Conservation (phyloP, 2,329 filamentous ascomycete genomes). For the Drechslerella dactyloides region DNA sequence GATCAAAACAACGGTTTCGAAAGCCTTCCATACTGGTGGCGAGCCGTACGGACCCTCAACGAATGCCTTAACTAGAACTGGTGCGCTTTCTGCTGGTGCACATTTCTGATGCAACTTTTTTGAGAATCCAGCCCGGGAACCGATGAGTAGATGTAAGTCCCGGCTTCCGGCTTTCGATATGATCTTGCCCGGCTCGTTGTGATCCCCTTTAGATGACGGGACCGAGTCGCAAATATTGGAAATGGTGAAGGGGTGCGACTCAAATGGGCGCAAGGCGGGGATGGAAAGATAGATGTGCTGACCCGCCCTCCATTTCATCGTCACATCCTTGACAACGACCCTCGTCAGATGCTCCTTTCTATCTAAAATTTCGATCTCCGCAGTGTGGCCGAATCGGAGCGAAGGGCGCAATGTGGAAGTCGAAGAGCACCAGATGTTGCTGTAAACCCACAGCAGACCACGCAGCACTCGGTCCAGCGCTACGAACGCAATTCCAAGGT, state of each 20-base stretch:
- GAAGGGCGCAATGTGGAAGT: conserved; percentile 12
- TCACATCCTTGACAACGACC: conserved; percentile 56
- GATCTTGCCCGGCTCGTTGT: conserved; percentile 67
- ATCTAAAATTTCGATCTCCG: conserved; percentile 43
- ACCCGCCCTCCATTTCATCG: conserved; percentile 88
- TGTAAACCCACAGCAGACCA: conserved; percentile 18
- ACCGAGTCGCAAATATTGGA: conserved; percentile 65
- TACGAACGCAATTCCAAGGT: conserved; percentile 69
- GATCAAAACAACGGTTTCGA: conserved; percentile 90
- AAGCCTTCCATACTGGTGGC: conserved; percentile 86
- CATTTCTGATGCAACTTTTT: conserved; percentile 72
- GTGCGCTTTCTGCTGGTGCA: conserved; percentile 40
- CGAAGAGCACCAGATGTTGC: conserved; percentile 21
- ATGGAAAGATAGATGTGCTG: conserved; percentile 95
- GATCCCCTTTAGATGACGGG: conserved; percentile 64
- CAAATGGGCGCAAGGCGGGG: conserved; percentile 86
- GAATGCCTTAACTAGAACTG: conserved; percentile 69
- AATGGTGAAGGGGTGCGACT: conserved; percentile 96
- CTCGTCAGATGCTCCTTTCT: conserved; percentile 39
- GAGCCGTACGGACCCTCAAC: conserved; percentile 94
- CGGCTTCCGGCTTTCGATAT: conserved; percentile 63
- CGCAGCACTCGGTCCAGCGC: conserved; percentile 66
- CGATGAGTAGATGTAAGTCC: conserved; percentile 89
- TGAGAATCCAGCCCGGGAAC: conserved; percentile 90
- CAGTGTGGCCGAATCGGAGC: conserved; percentile 37